A percentile compares a stretch with the other conserved stretches of the same genome.
Conservation (phyloP, 202 grass and related monocot genomes). For the Bolboschoenoplectus hybrid region DNA sequence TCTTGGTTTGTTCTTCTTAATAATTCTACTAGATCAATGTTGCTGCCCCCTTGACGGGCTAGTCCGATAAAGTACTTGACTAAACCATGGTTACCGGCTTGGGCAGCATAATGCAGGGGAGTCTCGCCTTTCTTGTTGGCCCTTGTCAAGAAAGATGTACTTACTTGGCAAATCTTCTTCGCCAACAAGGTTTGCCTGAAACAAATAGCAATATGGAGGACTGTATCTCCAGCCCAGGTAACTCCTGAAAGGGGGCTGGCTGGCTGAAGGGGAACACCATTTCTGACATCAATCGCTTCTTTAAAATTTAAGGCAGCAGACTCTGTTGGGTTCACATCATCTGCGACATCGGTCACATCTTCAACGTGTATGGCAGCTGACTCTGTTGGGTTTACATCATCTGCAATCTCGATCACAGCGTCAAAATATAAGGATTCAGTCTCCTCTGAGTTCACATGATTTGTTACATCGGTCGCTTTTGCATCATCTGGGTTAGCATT, state of each 20-base stretch:
- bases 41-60: not conserved
- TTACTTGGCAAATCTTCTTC: not conserved
- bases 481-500: not conserved
- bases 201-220: not conserved
- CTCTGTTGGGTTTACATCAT: not conserved
- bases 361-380: too few relatives aligned
- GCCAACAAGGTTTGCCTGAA: not conserved
- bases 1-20: not conserved
- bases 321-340: not conserved
- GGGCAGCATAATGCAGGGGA: slow-evolving; percentile 10
- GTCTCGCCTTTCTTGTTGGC: not conserved
- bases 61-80: not conserved
- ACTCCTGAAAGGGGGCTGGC: not conserved
- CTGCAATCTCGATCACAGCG: too few relatives aligned
- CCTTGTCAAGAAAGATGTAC: not conserved
- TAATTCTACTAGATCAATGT: not conserved
- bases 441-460: too few relatives aligned
- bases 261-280: not conserved
- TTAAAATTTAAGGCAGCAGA: not conserved
- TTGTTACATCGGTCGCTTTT: not conserved
- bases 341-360: not conserved
- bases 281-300: not conserved
- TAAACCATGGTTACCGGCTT: not conserved
- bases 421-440: too few relatives aligned
- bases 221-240: not conserved